Base-by-base conservation (phyloP, 768 basidiomycete genomes). In the Amyloporia xantha region DNA sequence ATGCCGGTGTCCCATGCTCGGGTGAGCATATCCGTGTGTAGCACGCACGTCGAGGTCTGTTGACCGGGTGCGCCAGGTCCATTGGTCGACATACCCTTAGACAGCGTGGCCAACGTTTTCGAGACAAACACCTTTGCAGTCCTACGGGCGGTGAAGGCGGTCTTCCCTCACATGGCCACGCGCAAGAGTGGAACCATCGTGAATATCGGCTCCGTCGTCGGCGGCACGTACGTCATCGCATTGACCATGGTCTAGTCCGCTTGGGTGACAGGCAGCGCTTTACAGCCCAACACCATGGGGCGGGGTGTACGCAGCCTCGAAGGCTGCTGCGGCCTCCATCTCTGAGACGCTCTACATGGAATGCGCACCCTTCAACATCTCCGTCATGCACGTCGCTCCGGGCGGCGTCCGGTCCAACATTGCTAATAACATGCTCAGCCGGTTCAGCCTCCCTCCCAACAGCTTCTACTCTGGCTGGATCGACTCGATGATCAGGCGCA, bases 281-380 rank as follows among this genome's bases (percentile, higher is more conserved):
- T 19, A 3, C 49, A 88, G 86, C 36, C 69, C 84, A 0, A 79
- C 79, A 0, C 85, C 89, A 0, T 91, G 86, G 86, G 78, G 76
- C 44, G 73, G 77, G 0, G 60, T 81, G 15, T 86, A 86, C 55
- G 70, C 70, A 21, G 77, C 81, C 0, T 63, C 75, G 36, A 85
- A 84, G 59, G 76, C 82, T 0, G 81, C 81, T 0, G 60, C 81
- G 10, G 78, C 78, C 37, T 66, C 73, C 24, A 68, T 90, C 30
- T 79, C 78, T 41, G 78, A 89, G 41, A 74, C 77, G 0, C 73
- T 91, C 11, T 72, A 72, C 3, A 84, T 89, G 85, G 89, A 92
- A 59, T 80, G 80, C 65, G 75, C 72, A 38, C 85, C 86, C 1
- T 77, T 89, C 62, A 78, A 80, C 28, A 74, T 92, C 49, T 69